Evolutionary conservation across 176 grass and related monocot genomes (phyloP).

Genomic region (Phragmites australis): DNA sequence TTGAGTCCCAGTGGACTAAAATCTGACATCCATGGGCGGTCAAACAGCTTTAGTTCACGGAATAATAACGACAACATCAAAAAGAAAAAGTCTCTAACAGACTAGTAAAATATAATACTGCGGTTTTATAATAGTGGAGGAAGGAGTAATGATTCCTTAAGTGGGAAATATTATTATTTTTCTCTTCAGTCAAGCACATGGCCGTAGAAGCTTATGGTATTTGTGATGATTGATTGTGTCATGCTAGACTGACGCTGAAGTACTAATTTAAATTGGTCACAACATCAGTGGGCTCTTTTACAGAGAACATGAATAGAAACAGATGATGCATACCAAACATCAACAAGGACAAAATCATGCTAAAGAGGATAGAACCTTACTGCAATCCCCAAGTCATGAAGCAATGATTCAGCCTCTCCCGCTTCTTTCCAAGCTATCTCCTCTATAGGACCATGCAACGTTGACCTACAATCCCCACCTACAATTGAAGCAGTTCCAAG

Average conservation of each 20-base stretch:
- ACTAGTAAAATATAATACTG: neutral
- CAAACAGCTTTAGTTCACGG: conserved; percentile 5
- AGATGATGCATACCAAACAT: conserved; percentile 15
- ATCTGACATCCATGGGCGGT: neutral
- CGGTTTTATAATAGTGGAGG: neutral
- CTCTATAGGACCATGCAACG: conserved; percentile 86
- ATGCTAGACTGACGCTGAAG: neutral
- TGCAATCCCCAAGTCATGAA: conserved; percentile 77
- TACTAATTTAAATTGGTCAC: neutral
- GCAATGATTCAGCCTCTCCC: conserved; percentile 67
- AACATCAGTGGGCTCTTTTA: conserved; percentile 10
- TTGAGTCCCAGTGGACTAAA: neutral
- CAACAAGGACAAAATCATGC: conserved; percentile 14
- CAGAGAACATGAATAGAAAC: neutral
- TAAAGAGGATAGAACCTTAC: conserved; percentile 56
- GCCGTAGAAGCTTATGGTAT: neutral
- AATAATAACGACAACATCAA: neutral
- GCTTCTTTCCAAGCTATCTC: conserved; percentile 89
- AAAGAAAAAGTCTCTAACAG: neutral
- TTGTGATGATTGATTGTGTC: neutral
- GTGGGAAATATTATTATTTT: neutral
- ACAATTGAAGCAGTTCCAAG: conserved; percentile 29
- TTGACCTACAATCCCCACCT: conserved; percentile 56
- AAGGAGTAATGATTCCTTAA: neutral
- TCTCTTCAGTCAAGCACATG: neutral